These are phyloP conservation scores for Magnolia changhungtana DNA, from an alignment of 164 flowering plant species.

Conservation along the genomic window DNA sequence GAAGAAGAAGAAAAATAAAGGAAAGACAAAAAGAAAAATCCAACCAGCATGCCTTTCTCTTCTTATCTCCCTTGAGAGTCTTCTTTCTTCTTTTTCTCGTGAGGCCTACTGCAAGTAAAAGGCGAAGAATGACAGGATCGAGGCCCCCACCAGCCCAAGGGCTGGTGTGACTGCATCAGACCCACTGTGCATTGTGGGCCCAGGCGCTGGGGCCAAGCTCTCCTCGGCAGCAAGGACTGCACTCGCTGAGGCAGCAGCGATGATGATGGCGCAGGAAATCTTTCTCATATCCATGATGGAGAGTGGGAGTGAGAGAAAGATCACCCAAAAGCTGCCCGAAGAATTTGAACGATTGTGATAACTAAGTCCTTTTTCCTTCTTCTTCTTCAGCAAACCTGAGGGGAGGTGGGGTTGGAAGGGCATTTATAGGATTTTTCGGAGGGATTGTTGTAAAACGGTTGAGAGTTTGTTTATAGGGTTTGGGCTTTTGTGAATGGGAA, in stretches of 20 bases:
- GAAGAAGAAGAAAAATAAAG: too few species aligned
- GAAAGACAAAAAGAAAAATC: not conserved
- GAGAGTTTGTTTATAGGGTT: not conserved
- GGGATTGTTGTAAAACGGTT: too few species aligned
- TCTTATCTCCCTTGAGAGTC: not conserved
- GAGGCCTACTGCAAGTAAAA: slow-evolving; percentile 25
- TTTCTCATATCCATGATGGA: slow-evolving; percentile 52
- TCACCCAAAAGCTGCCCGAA: slow-evolving; percentile 14
- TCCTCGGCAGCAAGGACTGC: slow-evolving; percentile 22
- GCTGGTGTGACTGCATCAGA: slow-evolving; percentile 19
- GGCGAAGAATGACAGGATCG: slow-evolving; percentile 32
- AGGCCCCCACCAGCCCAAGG: slow-evolving; percentile 31
- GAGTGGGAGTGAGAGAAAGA: not conserved
- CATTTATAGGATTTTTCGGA: slow-evolving; percentile 12
- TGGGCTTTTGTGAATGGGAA: not conserved
- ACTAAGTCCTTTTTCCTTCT: too few species aligned
- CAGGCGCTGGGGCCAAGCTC: slow-evolving; percentile 14
- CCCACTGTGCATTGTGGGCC: slow-evolving; percentile 9
- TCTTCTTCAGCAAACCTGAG: slow-evolving; percentile 14
- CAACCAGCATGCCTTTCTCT: not conserved
- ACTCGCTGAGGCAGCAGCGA: slow-evolving; percentile 51
- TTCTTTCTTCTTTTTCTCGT: not conserved
- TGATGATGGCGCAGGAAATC: slow-evolving; percentile 42
- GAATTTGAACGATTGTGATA: not conserved
- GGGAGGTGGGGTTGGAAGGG: slow-evolving; percentile 9